Conservation (phyloP, 192 early-diverging fungal species). For the Coemansia furcata region DNA sequence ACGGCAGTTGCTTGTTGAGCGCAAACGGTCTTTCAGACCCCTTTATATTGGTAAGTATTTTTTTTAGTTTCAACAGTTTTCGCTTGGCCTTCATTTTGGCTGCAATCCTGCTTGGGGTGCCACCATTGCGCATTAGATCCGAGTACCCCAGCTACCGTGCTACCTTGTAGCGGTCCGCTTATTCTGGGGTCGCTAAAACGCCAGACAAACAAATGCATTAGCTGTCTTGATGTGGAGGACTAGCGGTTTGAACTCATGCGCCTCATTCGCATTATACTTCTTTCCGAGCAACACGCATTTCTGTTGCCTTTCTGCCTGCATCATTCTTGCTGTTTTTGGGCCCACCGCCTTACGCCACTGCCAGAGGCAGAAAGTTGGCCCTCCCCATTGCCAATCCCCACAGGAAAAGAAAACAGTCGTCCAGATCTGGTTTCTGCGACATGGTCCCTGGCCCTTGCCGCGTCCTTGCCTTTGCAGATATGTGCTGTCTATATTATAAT, state of each 20-base stretch:
- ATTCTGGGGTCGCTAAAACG: neutral
- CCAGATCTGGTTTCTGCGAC: neutral
- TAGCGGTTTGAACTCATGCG: neutral
- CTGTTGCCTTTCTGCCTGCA: neutral
- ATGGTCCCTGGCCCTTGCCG: neutral
- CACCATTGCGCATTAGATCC: neutral
- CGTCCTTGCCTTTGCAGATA: neutral
- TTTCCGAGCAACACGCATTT: neutral
- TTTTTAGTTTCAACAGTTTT: neutral
- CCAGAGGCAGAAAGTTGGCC: neutral
- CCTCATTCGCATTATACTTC: slow-evolving; percentile 10
- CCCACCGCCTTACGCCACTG: neutral
- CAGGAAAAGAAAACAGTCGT: neutral
- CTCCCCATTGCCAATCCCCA: neutral
- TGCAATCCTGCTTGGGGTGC: neutral
- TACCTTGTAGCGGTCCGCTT: neutral
- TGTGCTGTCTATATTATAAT: neutral
- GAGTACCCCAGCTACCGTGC: neutral
- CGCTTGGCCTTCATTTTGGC: neutral
- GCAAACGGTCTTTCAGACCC: neutral
- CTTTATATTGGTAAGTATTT: neutral
- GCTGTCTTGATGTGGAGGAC: neutral
- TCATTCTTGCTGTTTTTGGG: neutral
- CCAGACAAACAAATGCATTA: slow-evolving; percentile 5
- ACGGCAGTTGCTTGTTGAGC: neutral